Base-by-base conservation (phyloP, 768 basidiomycete species). In the Pisolithus sp. region DNA sequence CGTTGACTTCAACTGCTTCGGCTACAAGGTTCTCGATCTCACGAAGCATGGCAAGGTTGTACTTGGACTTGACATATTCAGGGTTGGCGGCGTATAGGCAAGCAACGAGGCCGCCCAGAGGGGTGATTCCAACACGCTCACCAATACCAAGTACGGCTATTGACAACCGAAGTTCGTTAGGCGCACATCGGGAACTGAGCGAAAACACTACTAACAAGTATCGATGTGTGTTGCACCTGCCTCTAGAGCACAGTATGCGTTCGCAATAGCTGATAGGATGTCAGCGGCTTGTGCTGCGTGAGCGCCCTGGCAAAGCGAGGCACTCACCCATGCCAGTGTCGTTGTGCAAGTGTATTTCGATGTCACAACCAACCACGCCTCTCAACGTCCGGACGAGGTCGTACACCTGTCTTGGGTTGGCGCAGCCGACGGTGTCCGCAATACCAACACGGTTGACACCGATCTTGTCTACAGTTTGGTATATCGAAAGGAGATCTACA, bases 201-300 rank as follows among this genome's bases (percentile, higher is more conserved):
- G 38, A 50, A 31, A n/a, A 7, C 30, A 4, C 28, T 39, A 70
- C 85, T 48, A 63, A 86, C 86, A 99, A 18, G 96, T 99, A 70
- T 99, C 96, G 63, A 99, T 93, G 71, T 99, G 96, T 34, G 96
- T 99, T 34, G 95, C 96, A 63, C 95, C 96, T 48, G 96, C 96
- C 71, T 99, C 96, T 40, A 99, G 85, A 24, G 96, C 96, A 48
- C 89, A 90, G 73, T 96, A 98, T 30, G 96, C 94, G 67, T 99
- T 98, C 59, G 96, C 95, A 62, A 99, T 96, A 53, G 96, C 93
- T 88, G 20, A 21, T 15, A 34, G 21, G 9, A 23, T 23, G 26
- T 54, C 5, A 54, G 39, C 21, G 12, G 8, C 36, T 51, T 57
- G 37, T 49, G 48, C 42, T 46, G 42, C 41, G 7, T 47, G n/a